Evolutionary conservation across 2,329 filamentous ascomycete species (phyloP).

Genomic region (Neonectria sp.): DNA sequence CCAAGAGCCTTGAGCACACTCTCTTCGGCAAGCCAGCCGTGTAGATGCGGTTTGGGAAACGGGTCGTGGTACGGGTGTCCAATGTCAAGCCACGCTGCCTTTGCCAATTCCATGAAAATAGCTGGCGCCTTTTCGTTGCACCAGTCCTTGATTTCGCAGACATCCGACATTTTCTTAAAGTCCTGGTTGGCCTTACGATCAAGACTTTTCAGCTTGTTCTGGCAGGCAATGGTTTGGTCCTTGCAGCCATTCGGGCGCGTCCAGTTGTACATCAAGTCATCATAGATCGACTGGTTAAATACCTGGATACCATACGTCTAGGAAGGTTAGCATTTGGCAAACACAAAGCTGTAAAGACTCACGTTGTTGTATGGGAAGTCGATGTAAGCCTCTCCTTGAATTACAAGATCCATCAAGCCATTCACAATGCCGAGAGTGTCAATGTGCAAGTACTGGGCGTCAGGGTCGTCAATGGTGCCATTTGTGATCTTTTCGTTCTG

Average conservation of each 20-base stretch:
- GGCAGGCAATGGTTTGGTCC: slow-evolving; percentile 68
- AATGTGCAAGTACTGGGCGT: slow-evolving; percentile 67
- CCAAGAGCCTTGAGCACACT: slow-evolving; percentile 72
- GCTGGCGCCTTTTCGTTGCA: slow-evolving; percentile 56
- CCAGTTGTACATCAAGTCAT: slow-evolving; percentile 49
- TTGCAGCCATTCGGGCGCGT: slow-evolving; percentile 63
- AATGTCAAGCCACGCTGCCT: slow-evolving; percentile 72
- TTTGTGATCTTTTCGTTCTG: slow-evolving; percentile 69
- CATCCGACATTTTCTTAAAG: background rate
- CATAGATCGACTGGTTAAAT: slow-evolving; percentile 63
- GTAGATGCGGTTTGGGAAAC: slow-evolving; percentile 74
- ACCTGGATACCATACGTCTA: slow-evolving; percentile 70
- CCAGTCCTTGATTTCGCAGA: slow-evolving; percentile 13
- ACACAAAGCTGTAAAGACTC: background rate
- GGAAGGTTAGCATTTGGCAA: background rate
- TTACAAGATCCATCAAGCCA: slow-evolving; percentile 75
- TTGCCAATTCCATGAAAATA: slow-evolving; percentile 65
- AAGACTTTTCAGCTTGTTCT: slow-evolving; percentile 62
- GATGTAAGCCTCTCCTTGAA: slow-evolving; percentile 72
- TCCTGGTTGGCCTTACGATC: slow-evolving; percentile 48
- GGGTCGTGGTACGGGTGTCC: slow-evolving; percentile 69
- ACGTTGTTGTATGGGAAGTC: slow-evolving; percentile 71
- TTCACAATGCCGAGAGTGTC: slow-evolving; percentile 79
- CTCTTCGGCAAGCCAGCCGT: slow-evolving; percentile 73
- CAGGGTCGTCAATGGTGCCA: slow-evolving; percentile 53